Conservation (phyloP, 2,329 filamentous ascomycete species). For the Calonectria hongkongensis region DNA sequence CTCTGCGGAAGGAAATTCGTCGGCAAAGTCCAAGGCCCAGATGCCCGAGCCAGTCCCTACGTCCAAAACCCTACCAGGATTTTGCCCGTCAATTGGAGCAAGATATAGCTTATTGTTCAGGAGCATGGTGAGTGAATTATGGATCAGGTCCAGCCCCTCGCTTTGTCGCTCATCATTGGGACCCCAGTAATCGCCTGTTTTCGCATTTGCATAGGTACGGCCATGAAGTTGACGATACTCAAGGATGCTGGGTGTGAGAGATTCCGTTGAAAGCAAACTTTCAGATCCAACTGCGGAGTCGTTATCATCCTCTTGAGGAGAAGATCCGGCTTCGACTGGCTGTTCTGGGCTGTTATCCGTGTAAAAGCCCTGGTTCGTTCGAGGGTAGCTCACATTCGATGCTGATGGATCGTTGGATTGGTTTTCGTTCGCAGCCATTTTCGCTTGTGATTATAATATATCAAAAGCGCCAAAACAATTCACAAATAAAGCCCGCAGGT, state of each 20-base stretch:
- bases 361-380: neutral
- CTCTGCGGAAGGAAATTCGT: slow-evolving; percentile 43
- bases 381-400: neutral
- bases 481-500: neutral
- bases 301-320: neutral
- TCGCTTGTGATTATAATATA: neutral
- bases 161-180: slow-evolving; percentile 38
- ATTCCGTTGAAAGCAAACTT: slow-evolving; percentile 13
- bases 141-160: slow-evolving; percentile 39
- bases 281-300: slow-evolving; percentile 3
- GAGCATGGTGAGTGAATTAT: slow-evolving; percentile 1
- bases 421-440: neutral
- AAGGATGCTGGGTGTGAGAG: slow-evolving; percentile 10
- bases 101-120: slow-evolving; percentile 29
- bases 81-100: slow-evolving; percentile 22
- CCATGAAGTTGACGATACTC: slow-evolving; percentile 15
- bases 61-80: neutral
- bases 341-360: neutral
- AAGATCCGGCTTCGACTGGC: neutral
- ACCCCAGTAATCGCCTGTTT: slow-evolving; percentile 26
- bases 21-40: slow-evolving; percentile 50
- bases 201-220: slow-evolving; percentile 14
- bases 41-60: slow-evolving; percentile 27
- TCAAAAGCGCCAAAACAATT: neutral
- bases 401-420: neutral